Percentiles rank a stretch among this genome's conserved stretches.
Evolutionary conservation across 306 rosid species (phyloP).

Genomic region (Gleditsia sinensis): DNA sequence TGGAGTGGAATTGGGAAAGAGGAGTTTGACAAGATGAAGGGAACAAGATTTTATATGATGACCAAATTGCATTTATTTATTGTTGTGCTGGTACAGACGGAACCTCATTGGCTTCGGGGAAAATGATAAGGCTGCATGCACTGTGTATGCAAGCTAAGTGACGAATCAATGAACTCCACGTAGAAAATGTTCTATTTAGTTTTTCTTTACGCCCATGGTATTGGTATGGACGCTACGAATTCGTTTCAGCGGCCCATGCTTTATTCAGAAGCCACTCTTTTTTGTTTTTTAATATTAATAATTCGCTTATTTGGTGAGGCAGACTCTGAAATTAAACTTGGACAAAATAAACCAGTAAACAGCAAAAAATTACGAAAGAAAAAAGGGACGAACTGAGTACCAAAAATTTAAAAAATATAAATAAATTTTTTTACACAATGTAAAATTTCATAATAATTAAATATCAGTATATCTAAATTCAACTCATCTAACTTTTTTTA

Average conservation of each 20-base stretch:
- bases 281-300: not conserved
- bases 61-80: not conserved
- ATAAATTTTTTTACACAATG: too few species aligned
- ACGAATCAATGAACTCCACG: not conserved
- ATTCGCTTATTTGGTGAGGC: too few species aligned
- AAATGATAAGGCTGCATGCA: not conserved
- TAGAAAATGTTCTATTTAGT: not conserved
- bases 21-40: not conserved
- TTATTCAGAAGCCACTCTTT: not conserved
- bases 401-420: too few species aligned
- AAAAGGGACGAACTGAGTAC: too few species aligned
- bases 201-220: not conserved
- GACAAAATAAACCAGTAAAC: too few species aligned
- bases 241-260: not conserved
- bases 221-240: too few species aligned
- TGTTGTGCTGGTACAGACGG: not conserved
- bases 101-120: slow-evolving; percentile 29
- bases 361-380: too few species aligned
- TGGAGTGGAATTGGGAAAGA: not conserved
- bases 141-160: not conserved
- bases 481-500: too few species aligned
- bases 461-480: too few species aligned
- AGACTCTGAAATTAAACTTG: too few species aligned
- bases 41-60: not conserved
- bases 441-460: too few species aligned